Base-by-base conservation (phyloP, 2,329 filamentous ascomycete genomes). In the Pseudocercospora vitis region DNA sequence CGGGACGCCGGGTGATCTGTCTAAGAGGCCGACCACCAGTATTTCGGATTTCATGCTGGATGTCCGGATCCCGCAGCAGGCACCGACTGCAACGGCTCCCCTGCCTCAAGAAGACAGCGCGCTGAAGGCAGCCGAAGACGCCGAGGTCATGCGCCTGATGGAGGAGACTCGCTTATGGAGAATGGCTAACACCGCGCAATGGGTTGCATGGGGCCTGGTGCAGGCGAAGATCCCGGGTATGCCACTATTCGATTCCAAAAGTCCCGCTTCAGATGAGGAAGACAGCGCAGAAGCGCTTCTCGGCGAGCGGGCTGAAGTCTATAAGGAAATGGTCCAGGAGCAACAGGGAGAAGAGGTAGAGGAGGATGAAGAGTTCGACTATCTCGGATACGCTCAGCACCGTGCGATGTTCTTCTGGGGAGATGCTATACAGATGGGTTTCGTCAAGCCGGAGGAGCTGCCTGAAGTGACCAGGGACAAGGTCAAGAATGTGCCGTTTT, bases 121-220 rank as follows among this genome's bases (percentile, higher is more conserved):
- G 18, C 84, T 89, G 56, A 82, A 85, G 54, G 57, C 61, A 4
- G 76, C 78, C 40, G 77, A 81, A 4, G 89, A 96, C 49, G 73
- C 51, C 2, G 83, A 87, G 63, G 80, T 95, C 4, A 77, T 82
- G 45, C 81, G 83, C 48, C 77, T 99, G 23, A 76, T 94, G 66
- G 82, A 86, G 33, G 91, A 97, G 73, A 85, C 89, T 2, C 79
- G 84, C 12, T 77, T 95, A 40, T 99, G 94, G 94, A 84, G 94
- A 2, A 78, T 89, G 0, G 89, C 90, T 32, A 95, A 94, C 73
- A 91, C 87, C 29, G 90, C 89, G 1, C 84, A 88, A 73, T 99
- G 94, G 94, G 83, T 95, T 19, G 89, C 91, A 1, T 99, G 94
- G 94, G 94, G 94, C 19, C 89, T 97, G 57, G 88, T 99, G 48